Conservation (phyloP, 352 stramenopile species). For the Globisporangium radiosum region DNA sequence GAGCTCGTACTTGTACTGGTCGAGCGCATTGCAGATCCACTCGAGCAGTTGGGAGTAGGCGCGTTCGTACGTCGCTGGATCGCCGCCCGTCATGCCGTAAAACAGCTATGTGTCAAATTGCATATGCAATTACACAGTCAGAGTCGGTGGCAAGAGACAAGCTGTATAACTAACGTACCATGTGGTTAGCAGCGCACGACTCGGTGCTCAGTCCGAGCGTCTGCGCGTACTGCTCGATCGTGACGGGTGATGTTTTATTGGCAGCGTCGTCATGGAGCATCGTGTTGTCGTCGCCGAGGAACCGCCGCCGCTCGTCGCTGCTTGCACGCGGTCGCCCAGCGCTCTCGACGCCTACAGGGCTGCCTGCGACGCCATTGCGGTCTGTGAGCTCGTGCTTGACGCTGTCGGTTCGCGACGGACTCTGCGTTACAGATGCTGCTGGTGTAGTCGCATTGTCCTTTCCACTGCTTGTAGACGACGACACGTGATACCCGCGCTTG, state of each 20-base stretch:
- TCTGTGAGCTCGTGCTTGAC: slow-evolving; percentile 7
- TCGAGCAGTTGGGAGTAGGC: slow-evolving; percentile 66
- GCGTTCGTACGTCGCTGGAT: slow-evolving; percentile 55
- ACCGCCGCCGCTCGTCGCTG: slow-evolving; percentile 12
- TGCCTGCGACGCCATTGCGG: slow-evolving; percentile 1
- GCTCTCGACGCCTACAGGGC: slow-evolving; percentile 11
- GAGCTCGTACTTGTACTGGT: slow-evolving; percentile 84
- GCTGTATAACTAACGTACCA: slow-evolving; percentile 25
- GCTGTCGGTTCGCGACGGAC: slow-evolving; percentile 11
- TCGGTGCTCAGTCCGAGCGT: slow-evolving; percentile 63
- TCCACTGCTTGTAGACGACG: neutral
- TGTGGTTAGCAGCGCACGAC: slow-evolving; percentile 68
- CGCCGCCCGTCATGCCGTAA: slow-evolving; percentile 53
- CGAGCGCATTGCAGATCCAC: slow-evolving; percentile 81
- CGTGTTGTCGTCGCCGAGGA: slow-evolving; percentile 22
- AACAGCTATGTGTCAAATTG: slow-evolving; percentile 36
- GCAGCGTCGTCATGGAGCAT: slow-evolving; percentile 5
- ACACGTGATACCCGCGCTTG: slow-evolving; percentile 44
- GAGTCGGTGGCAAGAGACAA: neutral
- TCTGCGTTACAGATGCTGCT: neutral
- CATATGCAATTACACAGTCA: neutral
- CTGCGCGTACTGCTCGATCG: slow-evolving; percentile 52
- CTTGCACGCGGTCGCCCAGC: slow-evolving; percentile 1
- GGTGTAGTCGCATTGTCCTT: neutral
- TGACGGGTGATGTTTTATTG: slow-evolving; percentile 6